Conservation (phyloP, 1,139 yeast species). For the Suhomyces ambrosiae region DNA sequence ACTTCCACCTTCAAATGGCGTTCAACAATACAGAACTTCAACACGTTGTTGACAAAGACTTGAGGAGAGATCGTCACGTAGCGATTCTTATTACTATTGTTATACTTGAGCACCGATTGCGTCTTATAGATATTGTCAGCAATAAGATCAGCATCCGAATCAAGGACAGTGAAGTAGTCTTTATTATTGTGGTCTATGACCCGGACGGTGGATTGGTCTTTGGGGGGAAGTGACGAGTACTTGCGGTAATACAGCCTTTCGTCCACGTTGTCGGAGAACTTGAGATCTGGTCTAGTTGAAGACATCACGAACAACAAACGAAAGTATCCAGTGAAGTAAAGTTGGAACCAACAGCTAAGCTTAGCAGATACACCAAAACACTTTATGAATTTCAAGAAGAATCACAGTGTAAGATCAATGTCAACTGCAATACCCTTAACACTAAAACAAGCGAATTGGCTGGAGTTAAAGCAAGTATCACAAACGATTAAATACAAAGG, state of each 20-base stretch:
- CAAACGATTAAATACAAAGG: no score
- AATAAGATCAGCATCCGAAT: constrained; percentile 76
- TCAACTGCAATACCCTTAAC: no score
- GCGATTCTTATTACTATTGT: constrained; percentile 48
- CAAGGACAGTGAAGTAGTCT: constrained; percentile 76
- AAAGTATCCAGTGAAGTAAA: background rate
- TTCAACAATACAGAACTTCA: constrained; percentile 68
- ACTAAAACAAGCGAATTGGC: no score
- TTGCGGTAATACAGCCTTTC: constrained; percentile 66
- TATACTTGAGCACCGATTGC: constrained; percentile 69
- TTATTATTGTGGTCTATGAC: constrained; percentile 69
- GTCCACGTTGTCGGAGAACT: constrained; percentile 65
- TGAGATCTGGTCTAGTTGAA: constrained; percentile 69
- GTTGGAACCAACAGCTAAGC: no score
- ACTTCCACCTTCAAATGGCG: constrained; percentile 77
- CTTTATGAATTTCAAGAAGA: no score
- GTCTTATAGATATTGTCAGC: constrained; percentile 87
- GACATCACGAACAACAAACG: constrained; percentile 40
- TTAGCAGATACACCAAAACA: no score
- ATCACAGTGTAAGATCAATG: no score
- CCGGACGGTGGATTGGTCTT: constrained; percentile 53
- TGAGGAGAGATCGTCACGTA: constrained; percentile 80
- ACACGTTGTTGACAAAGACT: constrained; percentile 62
- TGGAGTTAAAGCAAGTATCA: no score
- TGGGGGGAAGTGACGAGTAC: constrained; percentile 53